Evolutionary conservation across 345 rosid species (phyloP).

Genomic region (Brassica cretica): DNA sequence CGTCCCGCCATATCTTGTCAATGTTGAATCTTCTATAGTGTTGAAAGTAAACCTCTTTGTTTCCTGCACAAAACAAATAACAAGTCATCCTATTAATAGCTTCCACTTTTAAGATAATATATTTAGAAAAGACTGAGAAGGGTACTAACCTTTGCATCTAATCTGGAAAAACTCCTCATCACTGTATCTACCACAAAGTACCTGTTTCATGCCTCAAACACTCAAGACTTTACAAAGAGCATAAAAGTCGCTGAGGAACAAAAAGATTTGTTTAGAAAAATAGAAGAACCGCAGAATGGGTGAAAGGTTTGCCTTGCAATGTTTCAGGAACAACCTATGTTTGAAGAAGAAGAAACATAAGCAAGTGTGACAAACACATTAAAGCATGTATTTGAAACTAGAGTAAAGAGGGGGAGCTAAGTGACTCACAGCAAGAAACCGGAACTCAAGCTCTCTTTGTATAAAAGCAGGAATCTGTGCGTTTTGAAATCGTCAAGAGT

Average conservation of each 20-base stretch:
- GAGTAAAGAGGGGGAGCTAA: background rate
- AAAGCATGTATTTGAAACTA: background rate
- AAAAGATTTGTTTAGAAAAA: background rate
- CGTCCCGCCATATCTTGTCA: conserved; percentile 3
- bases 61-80: conserved; percentile 47
- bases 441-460: background rate
- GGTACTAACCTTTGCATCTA: conserved; percentile 67
- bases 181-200: conserved; percentile 75
- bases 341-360: too few species aligned
- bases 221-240: background rate
- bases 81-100: background rate
- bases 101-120: background rate
- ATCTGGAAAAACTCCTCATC: conserved; percentile 76
- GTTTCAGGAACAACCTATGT: conserved; percentile 67
- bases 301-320: conserved; percentile 64
- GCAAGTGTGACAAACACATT: too few species aligned
- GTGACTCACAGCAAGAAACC: conserved; percentile 58
- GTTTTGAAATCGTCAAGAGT: conserved; percentile 7
- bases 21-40: conserved; percentile 35
- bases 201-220: conserved; percentile 45
- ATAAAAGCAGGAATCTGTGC: conserved; percentile 82
- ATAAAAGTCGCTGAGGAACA: too few species aligned
- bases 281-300: conserved; percentile 60
- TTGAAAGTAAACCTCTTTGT: conserved; percentile 67
- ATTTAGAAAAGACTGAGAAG: background rate